phyloP scores from a whole-genome alignment of 129 eudicot species.

The carrot (Daucus carota) region DNA sequence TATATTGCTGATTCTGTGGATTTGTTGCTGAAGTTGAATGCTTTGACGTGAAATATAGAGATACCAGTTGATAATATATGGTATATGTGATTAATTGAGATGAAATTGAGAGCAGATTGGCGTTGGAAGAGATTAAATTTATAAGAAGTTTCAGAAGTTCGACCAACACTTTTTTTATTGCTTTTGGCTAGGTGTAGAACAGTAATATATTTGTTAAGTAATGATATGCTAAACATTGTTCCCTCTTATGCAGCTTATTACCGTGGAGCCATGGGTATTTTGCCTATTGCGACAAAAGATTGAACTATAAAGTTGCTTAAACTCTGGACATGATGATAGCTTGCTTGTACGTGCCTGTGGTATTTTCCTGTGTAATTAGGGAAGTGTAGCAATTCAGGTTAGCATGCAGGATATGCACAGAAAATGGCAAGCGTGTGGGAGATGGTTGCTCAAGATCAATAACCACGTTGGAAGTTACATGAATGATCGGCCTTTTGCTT shows the following conservation, averaged over 20 bases:
- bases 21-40: too few relatives aligned
- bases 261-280: conserved; percentile 97
- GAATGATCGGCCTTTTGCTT: too few relatives aligned
- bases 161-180: not conserved
- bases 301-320: not conserved
- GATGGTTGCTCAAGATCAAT: conserved; percentile 79
- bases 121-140: too few relatives aligned
- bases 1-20: too few relatives aligned
- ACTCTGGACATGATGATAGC: not conserved
- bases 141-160: not conserved
- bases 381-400: not conserved
- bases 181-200: too few relatives aligned
- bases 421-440: conserved; percentile 90
- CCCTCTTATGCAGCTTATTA: conserved; percentile 64
- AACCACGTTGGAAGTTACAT: too few relatives aligned
- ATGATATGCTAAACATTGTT: not conserved
- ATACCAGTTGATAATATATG: too few relatives aligned
- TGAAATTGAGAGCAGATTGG: too few relatives aligned
- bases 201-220: not conserved
- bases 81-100: too few relatives aligned
- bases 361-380: not conserved
- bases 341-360: too few relatives aligned
- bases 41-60: too few relatives aligned
- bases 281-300: too few relatives aligned
- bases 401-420: conserved; percentile 95